A percentile compares a stretch with the other conserved stretches of the same genome.
These are phyloP conservation scores for Neurospora sp. DNA, from an alignment of 495 filamentous ascomycete genomes.

Conservation along the genomic window DNA sequence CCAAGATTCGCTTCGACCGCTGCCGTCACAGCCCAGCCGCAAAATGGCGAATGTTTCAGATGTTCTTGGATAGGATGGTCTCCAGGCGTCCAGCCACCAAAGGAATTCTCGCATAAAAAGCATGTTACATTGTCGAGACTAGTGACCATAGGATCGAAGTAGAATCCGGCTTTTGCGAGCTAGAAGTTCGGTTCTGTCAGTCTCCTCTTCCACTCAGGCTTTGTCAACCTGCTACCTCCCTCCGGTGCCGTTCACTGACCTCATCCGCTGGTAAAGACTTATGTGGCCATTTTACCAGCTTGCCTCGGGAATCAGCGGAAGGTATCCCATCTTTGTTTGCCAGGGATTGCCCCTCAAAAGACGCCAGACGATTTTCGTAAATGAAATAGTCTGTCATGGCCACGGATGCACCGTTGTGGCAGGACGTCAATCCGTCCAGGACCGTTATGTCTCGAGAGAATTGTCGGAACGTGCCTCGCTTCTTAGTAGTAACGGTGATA, in stretches of 20 bases:
- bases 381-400: conserved; percentile 34
- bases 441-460: not conserved
- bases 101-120: conserved; percentile 66
- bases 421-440: not conserved
- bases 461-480: not conserved
- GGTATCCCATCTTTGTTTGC: conserved; percentile 57
- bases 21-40: conserved; percentile 79
- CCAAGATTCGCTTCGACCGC: conserved; percentile 57
- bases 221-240: not conserved
- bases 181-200: conserved; percentile 24
- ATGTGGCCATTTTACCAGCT: conserved; percentile 68
- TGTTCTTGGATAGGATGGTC: conserved; percentile 80
- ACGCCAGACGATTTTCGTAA: conserved; percentile 63
- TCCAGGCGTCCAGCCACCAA: conserved; percentile 82
- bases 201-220: not conserved
- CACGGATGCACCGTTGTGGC: conserved; percentile 5
- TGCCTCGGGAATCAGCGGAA: conserved; percentile 45
- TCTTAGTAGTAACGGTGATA: not conserved
- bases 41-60: conserved; percentile 66
- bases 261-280: conserved; percentile 52
- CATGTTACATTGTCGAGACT: conserved; percentile 84
- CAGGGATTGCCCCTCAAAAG: conserved; percentile 49
- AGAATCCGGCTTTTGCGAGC: conserved; percentile 87
- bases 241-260: conserved; percentile 33
- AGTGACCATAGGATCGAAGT: conserved; percentile 62